Percentiles rank a stretch among this genome's conserved stretches.
These are phyloP conservation scores for Blastobotrys apis DNA, from an alignment of 1,139 yeast genomes.

Conservation along the genomic window DNA sequence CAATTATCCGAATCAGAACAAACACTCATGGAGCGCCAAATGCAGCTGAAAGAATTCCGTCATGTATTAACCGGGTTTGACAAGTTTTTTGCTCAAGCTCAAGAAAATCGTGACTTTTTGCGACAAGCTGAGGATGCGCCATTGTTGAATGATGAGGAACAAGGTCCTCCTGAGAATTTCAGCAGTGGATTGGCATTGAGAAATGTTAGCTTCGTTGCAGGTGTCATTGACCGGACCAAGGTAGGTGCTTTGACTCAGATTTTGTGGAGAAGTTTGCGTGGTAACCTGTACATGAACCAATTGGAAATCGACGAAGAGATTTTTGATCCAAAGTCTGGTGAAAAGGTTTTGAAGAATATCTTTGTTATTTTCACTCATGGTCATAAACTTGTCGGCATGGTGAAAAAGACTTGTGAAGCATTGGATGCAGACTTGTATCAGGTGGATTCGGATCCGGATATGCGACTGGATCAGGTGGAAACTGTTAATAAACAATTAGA, in stretches of 20 bases:
- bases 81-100: slow-evolving; percentile 42
- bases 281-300: slow-evolving; percentile 74
- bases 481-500: slow-evolving; percentile 56
- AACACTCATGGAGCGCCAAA: slow-evolving; percentile 50
- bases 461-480: slow-evolving; percentile 54
- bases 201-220: slow-evolving; percentile 63
- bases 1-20: slow-evolving; percentile 56
- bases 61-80: slow-evolving; percentile 68
- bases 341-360: slow-evolving; percentile 58
- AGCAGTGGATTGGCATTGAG: slow-evolving; percentile 25
- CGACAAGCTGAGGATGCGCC: slow-evolving; percentile 36
- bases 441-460: slow-evolving; percentile 54
- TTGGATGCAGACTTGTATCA: slow-evolving; percentile 75
- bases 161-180: slow-evolving; percentile 10
- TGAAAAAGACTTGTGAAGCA: slow-evolving; percentile 73
- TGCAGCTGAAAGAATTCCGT: slow-evolving; percentile 58
- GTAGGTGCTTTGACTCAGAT: slow-evolving; percentile 74
- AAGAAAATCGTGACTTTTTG: slow-evolving; percentile 26
- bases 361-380: slow-evolving; percentile 91
- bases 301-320: slow-evolving; percentile 61
- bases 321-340: slow-evolving; percentile 47
- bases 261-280: slow-evolving; percentile 88
- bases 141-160: slow-evolving; percentile 29
- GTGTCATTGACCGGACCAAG: slow-evolving; percentile 73
- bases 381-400: slow-evolving; percentile 58